These are phyloP conservation scores for Mediolabrus comicus DNA, from an alignment of 108 stramenopile species.

Conservation along the genomic window DNA sequence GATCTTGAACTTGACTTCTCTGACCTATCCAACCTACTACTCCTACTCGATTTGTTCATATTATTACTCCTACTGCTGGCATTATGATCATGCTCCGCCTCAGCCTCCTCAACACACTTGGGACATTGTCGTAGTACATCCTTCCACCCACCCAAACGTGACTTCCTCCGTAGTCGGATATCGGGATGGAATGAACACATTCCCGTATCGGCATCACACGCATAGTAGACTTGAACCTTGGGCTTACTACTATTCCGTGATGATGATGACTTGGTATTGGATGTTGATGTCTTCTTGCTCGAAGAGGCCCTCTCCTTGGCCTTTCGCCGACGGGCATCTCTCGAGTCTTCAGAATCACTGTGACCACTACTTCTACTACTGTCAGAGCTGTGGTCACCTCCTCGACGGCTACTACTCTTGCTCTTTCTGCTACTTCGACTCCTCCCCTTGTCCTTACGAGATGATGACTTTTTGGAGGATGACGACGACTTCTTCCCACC, in stretches of 20 bases:
- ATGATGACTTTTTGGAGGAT: too few species aligned
- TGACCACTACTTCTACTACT: background rate
- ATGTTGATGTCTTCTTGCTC: background rate
- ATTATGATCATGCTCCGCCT: background rate
- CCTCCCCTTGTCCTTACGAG: background rate
- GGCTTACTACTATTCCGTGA: background rate
- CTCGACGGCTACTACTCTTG: too few species aligned
- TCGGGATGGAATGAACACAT: constrained; percentile 44
- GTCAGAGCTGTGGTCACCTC: background rate
- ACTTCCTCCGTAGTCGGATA: constrained; percentile 21
- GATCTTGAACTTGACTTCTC: too few species aligned
- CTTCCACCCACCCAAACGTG: constrained; percentile 38
- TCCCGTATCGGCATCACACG: constrained; percentile 35
- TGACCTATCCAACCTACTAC: background rate
- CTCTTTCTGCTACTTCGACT: background rate
- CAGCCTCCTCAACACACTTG: constrained; percentile 17
- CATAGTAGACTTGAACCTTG: constrained; percentile 13
- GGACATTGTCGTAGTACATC: constrained; percentile 37
- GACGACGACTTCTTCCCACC: background rate
- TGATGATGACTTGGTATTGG: too few species aligned
- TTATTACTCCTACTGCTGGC: background rate
- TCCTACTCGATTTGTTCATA: background rate
- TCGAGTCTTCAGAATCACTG: background rate
- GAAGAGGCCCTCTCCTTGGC: background rate
- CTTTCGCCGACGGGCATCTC: background rate